Base-by-base conservation (phyloP, 345 rosid genomes). In the Erucastrum elatum region DNA sequence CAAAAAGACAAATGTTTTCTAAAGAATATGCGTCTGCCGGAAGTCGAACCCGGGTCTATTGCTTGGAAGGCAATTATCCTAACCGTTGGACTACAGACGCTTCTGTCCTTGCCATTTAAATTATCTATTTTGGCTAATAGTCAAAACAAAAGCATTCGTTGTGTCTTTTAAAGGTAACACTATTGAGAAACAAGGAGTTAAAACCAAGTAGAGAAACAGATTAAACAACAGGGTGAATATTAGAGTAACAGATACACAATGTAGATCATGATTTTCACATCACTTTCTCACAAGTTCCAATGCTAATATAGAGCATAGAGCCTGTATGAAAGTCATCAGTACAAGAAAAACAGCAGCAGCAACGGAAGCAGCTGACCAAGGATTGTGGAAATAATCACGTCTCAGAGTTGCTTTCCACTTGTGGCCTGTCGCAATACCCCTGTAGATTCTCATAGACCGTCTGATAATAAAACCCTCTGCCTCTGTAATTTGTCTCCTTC, bases 61-160 rank as follows among this genome's bases (percentile, higher is more conserved):
- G 86, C 85, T 89, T 88, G 91, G 92, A 87, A 90, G 97, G 89
- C 96, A 89, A 91, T 89, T 89, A 91, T 94, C 97, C 95, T 91
- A 86, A 89, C 97, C 94, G 96, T 90, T 90, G 97, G 92, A 91
- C 97, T 90, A 90, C 97, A 91, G 75, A 89, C 92, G 86, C 85
- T 49, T 49, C 13, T 2, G 3, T 2, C 46, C 3, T 39, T 10
- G 1, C 3, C 4, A 39, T 39, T 39, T 39, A 39, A n/a, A n/a
- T n/a, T n/a, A n/a, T n/a, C n/a, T n/a, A n/a, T n/a, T n/a, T n/a
- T n/a, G n/a, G n/a, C n/a, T n/a, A n/a, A n/a, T n/a, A n/a, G n/a
- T 6, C 37, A 34, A 34, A 34, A 5, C 5, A n/a, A n/a, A n/a
- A 6, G 37, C 8, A 2, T 0, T 35, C 39, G 39, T 35, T 1